These are phyloP conservation scores for Pyronema domesticum DNA, from an alignment of 495 filamentous ascomycete genomes.

Conservation along the genomic window DNA sequence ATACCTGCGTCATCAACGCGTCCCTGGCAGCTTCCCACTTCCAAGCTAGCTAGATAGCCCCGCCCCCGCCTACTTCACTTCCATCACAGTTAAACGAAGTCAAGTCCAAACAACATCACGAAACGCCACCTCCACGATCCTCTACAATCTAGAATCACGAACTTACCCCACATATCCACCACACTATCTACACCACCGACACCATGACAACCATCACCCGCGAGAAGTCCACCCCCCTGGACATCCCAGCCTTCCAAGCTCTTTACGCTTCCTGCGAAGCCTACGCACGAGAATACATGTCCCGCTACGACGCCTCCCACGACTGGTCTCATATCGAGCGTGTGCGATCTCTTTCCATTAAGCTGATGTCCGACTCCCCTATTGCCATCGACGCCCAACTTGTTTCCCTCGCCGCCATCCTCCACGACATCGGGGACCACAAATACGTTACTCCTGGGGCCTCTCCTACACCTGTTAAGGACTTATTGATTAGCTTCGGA, in stretches of 20 bases:
- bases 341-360: slow-evolving; percentile 53
- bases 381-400: slow-evolving; percentile 34
- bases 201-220: not conserved
- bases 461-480: slow-evolving; percentile 13
- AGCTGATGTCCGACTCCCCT: slow-evolving; percentile 28
- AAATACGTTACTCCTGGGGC: slow-evolving; percentile 42
- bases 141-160: not conserved
- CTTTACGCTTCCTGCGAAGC: slow-evolving; percentile 10
- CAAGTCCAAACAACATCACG: too few relatives aligned
- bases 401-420: slow-evolving; percentile 53
- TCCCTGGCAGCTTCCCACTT: too few relatives aligned
- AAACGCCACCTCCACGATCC: too few relatives aligned
- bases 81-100: too few relatives aligned
- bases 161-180: not conserved
- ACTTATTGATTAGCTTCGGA: slow-evolving; percentile 40
- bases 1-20: too few relatives aligned
- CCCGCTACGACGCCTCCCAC: slow-evolving; percentile 66
- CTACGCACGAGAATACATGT: slow-evolving; percentile 43
- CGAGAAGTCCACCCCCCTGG: not conserved
- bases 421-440: slow-evolving; percentile 76
- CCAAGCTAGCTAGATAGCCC: too few relatives aligned
- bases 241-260: not conserved
- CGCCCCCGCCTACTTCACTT: too few relatives aligned
- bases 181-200: not conserved
- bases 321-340: slow-evolving; percentile 69